Evolutionary conservation across 495 filamentous ascomycete species (phyloP), one percentile per base, ranked within the genome.

Genomic region (Penicillium argentinense): DNA sequence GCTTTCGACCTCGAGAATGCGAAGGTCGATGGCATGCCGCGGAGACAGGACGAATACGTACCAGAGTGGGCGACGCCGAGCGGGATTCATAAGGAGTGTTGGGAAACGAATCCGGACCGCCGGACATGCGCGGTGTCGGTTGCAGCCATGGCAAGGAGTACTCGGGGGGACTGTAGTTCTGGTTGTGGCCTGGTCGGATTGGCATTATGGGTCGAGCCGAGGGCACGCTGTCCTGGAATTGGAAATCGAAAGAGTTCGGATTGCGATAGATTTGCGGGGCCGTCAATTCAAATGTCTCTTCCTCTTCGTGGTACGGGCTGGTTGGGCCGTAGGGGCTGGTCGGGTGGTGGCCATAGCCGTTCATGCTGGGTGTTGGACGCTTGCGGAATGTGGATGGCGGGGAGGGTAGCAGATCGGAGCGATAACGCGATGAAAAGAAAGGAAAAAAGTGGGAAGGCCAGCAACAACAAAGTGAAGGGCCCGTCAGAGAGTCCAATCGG

Each of bases 51-150:
- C 11, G 11, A 16, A 34, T 5, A 34, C 54, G 30, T 62, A 66
- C 63, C 44, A 66, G 38, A 36, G 58, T 61, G 9, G 63, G 63
- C 8, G 63, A 65, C 18, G 58, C 53, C 13, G 63, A 66, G 6
- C 63, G 59, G 12, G 63, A 66, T 18, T 59, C 63, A 17, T 48
- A 59, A 0, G 58, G 61, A 5, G 58, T 49, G 29, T 51, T 45
- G 13, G 26, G 16, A 11, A 50, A 55, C 12, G 56, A 51, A 11
- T 61, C 58, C 4, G 57, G 53, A 8, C 56, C 39, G 14, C 43
- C 47, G 24, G 60, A 54, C 27, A 45, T 39, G 13, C 55, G 51
- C 19, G 58, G 52, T 2, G 56, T 47, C 9, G 52, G 52, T 30
- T 56, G 51, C 1, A 59, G 53, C 52, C 56, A 56, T 1, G 45